Evolutionary conservation across 768 basidiomycete species (phyloP).

Genomic region (Tricholoma furcatifolium): DNA sequence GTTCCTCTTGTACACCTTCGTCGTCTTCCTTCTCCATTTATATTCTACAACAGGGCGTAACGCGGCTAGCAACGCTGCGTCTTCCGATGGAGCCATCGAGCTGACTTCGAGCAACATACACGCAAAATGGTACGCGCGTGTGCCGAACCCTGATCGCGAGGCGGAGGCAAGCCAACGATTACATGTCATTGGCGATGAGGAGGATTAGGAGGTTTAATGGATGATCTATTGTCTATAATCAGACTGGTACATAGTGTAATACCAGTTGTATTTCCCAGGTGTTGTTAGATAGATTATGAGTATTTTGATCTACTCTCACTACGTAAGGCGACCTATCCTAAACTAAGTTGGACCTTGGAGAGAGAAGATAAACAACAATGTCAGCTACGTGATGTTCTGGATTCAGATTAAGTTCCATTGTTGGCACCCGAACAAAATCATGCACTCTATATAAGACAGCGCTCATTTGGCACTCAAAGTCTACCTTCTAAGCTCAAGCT

Average conservation of each 20-base stretch:
- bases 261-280: too few relatives aligned
- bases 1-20: conserved; percentile 76
- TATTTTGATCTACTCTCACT: too few relatives aligned
- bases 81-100: conserved; percentile 13
- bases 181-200: conserved; percentile 33
- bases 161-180: conserved; percentile 7
- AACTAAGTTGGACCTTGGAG: too few relatives aligned
- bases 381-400: too few relatives aligned
- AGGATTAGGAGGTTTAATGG: conserved; percentile 23
- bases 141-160: conserved; percentile 39
- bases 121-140: conserved; percentile 66
- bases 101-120: conserved; percentile 17
- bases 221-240: neutral
- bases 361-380: too few relatives aligned
- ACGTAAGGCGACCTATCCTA: too few relatives aligned
- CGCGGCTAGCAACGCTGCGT: conserved; percentile 24
- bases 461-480: too few relatives aligned
- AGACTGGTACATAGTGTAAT: neutral
- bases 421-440: too few relatives aligned
- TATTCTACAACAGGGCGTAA: conserved; percentile 65
- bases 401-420: too few relatives aligned
- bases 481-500: too few relatives aligned
- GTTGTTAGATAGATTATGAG: neutral
- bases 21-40: conserved; percentile 67
- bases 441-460: too few relatives aligned